Conservation (phyloP, 192 early-diverging fungal species). For the Dimargaris cristalligena region DNA sequence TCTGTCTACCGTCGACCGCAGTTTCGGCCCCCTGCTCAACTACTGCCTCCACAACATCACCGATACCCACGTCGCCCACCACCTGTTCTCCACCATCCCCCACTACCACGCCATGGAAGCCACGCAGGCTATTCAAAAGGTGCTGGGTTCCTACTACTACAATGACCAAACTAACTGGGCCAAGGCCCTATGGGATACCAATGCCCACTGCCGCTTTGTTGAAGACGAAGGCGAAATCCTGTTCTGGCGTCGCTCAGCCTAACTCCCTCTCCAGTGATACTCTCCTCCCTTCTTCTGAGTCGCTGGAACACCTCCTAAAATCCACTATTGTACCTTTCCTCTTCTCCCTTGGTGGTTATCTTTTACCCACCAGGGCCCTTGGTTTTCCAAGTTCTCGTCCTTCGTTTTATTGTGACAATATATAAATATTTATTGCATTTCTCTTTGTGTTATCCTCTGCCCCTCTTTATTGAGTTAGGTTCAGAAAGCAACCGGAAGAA, state of each 20-base stretch:
- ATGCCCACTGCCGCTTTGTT: constrained; percentile 64
- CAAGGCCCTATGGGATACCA: constrained; percentile 47
- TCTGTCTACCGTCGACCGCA: constrained; percentile 76
- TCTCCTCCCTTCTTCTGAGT: too few relatives aligned
- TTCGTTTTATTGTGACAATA: too few relatives aligned
- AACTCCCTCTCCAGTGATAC: too few relatives aligned
- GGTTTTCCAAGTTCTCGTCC: too few relatives aligned
- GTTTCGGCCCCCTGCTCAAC: constrained; percentile 74
- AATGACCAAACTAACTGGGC: constrained; percentile 54
- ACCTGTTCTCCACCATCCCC: constrained; percentile 94
- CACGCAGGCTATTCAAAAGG: constrained; percentile 60
- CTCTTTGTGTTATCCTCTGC: too few relatives aligned
- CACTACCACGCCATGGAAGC: constrained; percentile 88
- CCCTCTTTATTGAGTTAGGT: too few relatives aligned
- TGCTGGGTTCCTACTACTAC: constrained; percentile 66
- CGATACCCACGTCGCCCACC: constrained; percentile 90
- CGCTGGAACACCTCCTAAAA: too few relatives aligned
- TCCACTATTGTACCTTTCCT: too few relatives aligned
- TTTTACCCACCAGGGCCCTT: too few relatives aligned
- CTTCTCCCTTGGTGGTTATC: too few relatives aligned
- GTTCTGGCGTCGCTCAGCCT: constrained; percentile 27
- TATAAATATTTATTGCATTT: too few relatives aligned
- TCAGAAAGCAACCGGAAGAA: too few relatives aligned
- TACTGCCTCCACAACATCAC: constrained; percentile 63
- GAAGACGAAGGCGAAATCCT: constrained; percentile 76